Evolutionary conservation across 2,329 filamentous ascomycete genomes (phyloP).

Genomic region (Pseudogymnoascus sp.): DNA sequence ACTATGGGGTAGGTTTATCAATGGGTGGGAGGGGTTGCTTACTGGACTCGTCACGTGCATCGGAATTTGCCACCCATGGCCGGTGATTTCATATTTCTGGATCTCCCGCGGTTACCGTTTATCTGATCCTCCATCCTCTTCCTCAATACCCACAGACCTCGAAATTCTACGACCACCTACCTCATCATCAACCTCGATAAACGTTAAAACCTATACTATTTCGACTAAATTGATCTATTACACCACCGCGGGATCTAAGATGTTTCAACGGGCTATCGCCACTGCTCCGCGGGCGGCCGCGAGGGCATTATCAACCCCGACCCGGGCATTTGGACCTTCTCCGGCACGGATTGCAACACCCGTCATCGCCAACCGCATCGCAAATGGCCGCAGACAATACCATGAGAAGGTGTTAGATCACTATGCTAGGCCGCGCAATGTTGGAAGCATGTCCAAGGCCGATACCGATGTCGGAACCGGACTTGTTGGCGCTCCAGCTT

Average conservation of each 20-base stretch:
- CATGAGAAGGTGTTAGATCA: conserved; percentile 61
- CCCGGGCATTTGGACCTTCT: conserved; percentile 15
- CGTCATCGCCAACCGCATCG: conserved; percentile 16
- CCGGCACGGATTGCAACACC: conserved; percentile 20
- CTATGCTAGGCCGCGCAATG: conserved; percentile 73
- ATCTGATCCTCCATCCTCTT: conserved; percentile 6
- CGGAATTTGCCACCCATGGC: conserved; percentile 1
- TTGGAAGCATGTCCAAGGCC: conserved; percentile 71
- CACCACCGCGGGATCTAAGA: conserved; percentile 12
- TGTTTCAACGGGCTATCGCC: conserved; percentile 28
- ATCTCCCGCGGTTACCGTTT: conserved; percentile 4
- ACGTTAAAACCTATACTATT: neutral
- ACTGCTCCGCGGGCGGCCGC: conserved; percentile 25
- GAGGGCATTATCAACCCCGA: conserved; percentile 24
- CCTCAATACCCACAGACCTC: conserved; percentile 6
- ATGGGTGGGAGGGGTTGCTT: neutral
- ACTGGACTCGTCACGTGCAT: neutral
- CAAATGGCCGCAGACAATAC: conserved; percentile 25
- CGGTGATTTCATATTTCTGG: conserved; percentile 7
- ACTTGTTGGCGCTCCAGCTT: conserved; percentile 83
- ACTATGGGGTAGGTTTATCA: neutral
- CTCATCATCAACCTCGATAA: conserved; percentile 2
- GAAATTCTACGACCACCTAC: neutral
- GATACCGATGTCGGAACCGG: conserved; percentile 82
- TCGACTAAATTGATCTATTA: neutral